These are phyloP conservation scores for Taphrina confusa DNA, from an alignment of 1,139 yeast genomes.

Conservation along the genomic window DNA sequence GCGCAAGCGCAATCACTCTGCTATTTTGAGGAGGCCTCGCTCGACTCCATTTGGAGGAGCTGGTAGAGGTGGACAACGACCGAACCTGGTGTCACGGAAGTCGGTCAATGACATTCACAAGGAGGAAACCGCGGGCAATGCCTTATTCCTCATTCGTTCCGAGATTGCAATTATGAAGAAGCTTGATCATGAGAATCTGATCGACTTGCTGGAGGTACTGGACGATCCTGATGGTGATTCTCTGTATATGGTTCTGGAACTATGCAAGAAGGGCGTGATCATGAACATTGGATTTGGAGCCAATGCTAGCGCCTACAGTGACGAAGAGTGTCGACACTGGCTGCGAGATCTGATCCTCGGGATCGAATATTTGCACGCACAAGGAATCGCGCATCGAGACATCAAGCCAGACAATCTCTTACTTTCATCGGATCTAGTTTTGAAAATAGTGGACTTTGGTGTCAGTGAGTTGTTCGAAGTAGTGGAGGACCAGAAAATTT, in stretches of 20 bases:
- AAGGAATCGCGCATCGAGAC: slow-evolving; percentile 92
- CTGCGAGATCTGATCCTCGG: slow-evolving; percentile 87
- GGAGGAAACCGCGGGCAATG: slow-evolving; percentile 44
- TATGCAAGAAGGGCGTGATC: slow-evolving; percentile 58
- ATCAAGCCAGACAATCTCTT: slow-evolving; percentile 91
- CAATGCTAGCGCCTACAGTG: slow-evolving; percentile 52
- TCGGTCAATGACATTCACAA: slow-evolving; percentile 51
- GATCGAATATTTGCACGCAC: slow-evolving; percentile 84
- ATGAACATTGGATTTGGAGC: slow-evolving; percentile 54
- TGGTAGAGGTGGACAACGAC: slow-evolving; percentile 35
- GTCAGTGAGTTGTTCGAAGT: slow-evolving; percentile 69
- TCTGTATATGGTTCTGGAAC: slow-evolving; percentile 73
- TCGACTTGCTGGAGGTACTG: slow-evolving; percentile 80
- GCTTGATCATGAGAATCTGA: slow-evolving; percentile 77
- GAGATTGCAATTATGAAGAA: slow-evolving; percentile 83
- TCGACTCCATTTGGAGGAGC: slow-evolving; percentile 22
- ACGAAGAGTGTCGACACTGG: slow-evolving; percentile 49
- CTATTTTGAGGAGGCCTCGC: slow-evolving; percentile 44
- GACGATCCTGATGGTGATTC: slow-evolving; percentile 66
- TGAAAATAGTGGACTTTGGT: slow-evolving; percentile 93
- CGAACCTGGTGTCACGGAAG: slow-evolving; percentile 41
- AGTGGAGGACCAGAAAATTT: slow-evolving; percentile 54
- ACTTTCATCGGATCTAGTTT: slow-evolving; percentile 69
- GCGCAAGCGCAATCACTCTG: slow-evolving; percentile 54
- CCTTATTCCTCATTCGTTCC: slow-evolving; percentile 57